Base-by-base conservation (phyloP, 805 yeast species). In the Lachancea fermentati region DNA sequence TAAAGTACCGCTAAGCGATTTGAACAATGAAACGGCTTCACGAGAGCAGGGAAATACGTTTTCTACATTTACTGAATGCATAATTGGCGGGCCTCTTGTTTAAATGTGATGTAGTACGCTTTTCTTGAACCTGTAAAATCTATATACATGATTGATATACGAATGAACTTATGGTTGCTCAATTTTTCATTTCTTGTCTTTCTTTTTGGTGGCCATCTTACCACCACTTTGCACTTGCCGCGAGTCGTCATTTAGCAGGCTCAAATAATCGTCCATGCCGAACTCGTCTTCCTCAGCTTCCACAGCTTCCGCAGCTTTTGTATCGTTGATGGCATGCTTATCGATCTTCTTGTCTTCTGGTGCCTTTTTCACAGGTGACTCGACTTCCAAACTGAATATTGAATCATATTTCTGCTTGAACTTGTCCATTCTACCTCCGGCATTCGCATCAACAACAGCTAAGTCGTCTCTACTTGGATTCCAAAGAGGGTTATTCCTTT, bases 401-500 rank as follows among this genome's bases (percentile, higher is more conserved):
- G 81, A 65, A 16, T 56, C 51, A 57, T 73, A 85, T 60, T 73
- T 82, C 60, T 76, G 75, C 60, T 77, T 82, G 71, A 84, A 85
- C 61, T 75, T 81, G 62, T 75, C 79, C 55, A 89, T 67, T 62
- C 80, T 81, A 52, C 95, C 95, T 38, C 85, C 81, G 11, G 93
- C 85, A 60, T 78, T 85, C n/a, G 85, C 81, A 62, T 85, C 95
- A 26, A 77, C 72, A 33, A 80, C 74, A 37, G 75, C 75, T 52
- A 85, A 68, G 61, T 87, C 93, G 16, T 84, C 76, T 65, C 89
- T 78, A 47, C 84, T 76, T 38, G 88, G 86, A 64, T 93, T 93
- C 96, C 97, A 93, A 41, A 85, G 63, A 26, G 88, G 78, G 54
- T 78, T 79, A 55, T 85, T 85, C 65, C 96, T 78, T 71, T 85